phyloP scores from a whole-genome alignment of 2,329 filamentous ascomycete species.

The Cercospora sp. region DNA sequence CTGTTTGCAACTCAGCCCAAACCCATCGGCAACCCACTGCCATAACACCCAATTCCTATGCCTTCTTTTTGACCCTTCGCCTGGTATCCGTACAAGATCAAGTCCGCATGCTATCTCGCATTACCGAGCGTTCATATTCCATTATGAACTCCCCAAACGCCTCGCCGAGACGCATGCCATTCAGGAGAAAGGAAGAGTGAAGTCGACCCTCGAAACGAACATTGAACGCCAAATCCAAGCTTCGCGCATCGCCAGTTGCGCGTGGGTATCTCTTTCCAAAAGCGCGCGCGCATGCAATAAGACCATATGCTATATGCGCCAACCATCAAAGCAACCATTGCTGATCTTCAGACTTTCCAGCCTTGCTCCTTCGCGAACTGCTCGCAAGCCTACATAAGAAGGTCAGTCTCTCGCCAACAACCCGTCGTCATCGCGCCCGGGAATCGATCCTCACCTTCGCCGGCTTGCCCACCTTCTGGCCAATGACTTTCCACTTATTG shows the following conservation, averaged over 20 bases:
- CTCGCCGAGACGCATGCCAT: slow-evolving; percentile 24
- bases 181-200: slow-evolving; percentile 11
- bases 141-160: slow-evolving; percentile 22
- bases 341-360: slow-evolving; percentile 36
- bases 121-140: not conserved
- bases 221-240: slow-evolving; percentile 11
- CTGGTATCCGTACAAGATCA: slow-evolving; percentile 16
- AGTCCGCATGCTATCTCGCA: slow-evolving; percentile 2
- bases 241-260: slow-evolving; percentile 19
- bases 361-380: slow-evolving; percentile 92
- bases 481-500: slow-evolving; percentile 98
- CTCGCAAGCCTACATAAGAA: slow-evolving; percentile 65
- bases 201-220: not conserved
- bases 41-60: not conserved
- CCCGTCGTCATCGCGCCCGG: not conserved
- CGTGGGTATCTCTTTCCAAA: slow-evolving; percentile 26
- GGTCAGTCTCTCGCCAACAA: not conserved
- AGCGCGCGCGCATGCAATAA: slow-evolving; percentile 16
- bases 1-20: not conserved
- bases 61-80: not conserved
- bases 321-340: slow-evolving; percentile 7
- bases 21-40: not conserved
- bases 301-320: slow-evolving; percentile 18
- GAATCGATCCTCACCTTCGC: slow-evolving; percentile 68
- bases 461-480: slow-evolving; percentile 94